Conservation (phyloP, 805 yeast genomes). For the Ogataea thermomethanolica region DNA sequence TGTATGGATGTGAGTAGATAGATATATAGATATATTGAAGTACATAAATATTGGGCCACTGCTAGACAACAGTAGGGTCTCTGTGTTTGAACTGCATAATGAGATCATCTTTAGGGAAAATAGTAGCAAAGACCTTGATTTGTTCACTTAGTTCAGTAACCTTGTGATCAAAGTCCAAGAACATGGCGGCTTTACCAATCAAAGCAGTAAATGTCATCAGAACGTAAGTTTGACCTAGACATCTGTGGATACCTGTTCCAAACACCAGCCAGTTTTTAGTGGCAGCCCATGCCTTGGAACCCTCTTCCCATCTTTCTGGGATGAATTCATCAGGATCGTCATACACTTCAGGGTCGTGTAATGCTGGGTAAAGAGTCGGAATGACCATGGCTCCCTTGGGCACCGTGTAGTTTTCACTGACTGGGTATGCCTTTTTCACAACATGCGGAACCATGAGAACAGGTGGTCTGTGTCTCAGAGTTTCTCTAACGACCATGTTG, state of each 20-base stretch:
- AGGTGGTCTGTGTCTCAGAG: constrained; percentile 94
- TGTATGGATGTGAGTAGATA: neutral
- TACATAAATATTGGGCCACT: constrained; percentile 2
- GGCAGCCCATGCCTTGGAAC: constrained; percentile 68
- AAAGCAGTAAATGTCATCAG: constrained; percentile 83
- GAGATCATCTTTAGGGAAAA: constrained; percentile 96
- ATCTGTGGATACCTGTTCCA: constrained; percentile 96
- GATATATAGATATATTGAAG: neutral
- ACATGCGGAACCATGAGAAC: constrained; percentile 97
- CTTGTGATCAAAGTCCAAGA: constrained; percentile 76
- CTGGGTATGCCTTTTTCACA: constrained; percentile 81
- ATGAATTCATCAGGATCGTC: constrained; percentile 90
- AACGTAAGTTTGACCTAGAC: constrained; percentile 93
- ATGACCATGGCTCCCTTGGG: constrained; percentile 98
- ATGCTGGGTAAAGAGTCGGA: constrained; percentile 92
- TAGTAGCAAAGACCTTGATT: constrained; percentile 94
- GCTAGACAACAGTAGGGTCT: constrained; percentile 42
- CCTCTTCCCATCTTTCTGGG: constrained; percentile 93
- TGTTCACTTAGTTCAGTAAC: constrained; percentile 84
- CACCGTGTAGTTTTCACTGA: constrained; percentile 78
- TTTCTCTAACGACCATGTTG: constrained; percentile 84
- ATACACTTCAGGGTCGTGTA: constrained; percentile 96
- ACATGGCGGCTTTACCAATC: constrained; percentile 86
- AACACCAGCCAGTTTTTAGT: constrained; percentile 94
- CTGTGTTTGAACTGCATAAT: constrained; percentile 68